Evolutionary conservation across 495 filamentous ascomycete species (phyloP).

Genomic region (Xylaria palmicola): DNA sequence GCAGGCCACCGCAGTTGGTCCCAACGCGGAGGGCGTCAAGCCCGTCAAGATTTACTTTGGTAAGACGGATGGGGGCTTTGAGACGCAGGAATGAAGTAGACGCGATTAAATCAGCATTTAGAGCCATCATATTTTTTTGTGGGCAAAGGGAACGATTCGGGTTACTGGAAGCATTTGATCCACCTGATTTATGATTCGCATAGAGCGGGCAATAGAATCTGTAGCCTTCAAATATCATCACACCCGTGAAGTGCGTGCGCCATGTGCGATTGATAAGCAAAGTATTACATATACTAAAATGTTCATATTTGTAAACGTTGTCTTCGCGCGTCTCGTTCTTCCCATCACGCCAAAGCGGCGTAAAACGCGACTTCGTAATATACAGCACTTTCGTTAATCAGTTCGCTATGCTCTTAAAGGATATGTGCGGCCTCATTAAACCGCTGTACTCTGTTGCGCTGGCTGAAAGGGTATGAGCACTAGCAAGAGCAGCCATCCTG

Average conservation of each 20-base stretch:
- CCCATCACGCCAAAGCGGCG: slow-evolving; percentile 14
- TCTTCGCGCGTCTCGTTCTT: slow-evolving; percentile 15
- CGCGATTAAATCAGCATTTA: not conserved
- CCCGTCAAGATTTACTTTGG: slow-evolving; percentile 95
- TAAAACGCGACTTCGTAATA: slow-evolving; percentile 19
- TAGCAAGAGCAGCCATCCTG: slow-evolving; percentile 86
- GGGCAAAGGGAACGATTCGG: not conserved
- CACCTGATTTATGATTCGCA: slow-evolving; percentile 20
- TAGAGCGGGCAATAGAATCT: not conserved
- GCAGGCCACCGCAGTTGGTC: slow-evolving; percentile 57
- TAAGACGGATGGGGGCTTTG: slow-evolving; percentile 73
- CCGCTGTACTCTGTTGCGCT: not conserved
- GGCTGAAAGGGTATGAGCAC: slow-evolving; percentile 5
- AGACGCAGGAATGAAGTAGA: slow-evolving; percentile 26
- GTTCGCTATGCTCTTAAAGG: slow-evolving; percentile 14
- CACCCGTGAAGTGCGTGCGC: not conserved
- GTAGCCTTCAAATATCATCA: not conserved
- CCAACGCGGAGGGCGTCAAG: slow-evolving; percentile 73
- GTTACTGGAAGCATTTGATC: not conserved
- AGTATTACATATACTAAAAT: slow-evolving; percentile 33
- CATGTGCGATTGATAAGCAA: slow-evolving; percentile 10
- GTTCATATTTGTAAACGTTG: slow-evolving; percentile 22
- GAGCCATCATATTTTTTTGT: not conserved
- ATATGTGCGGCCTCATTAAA: not conserved
- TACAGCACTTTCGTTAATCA: slow-evolving; percentile 28